Percentiles rank a stretch among this genome's conserved stretches.
These are phyloP conservation scores for Cyathus striatus DNA, from an alignment of 768 basidiomycete genomes.

Conservation along the genomic window DNA sequence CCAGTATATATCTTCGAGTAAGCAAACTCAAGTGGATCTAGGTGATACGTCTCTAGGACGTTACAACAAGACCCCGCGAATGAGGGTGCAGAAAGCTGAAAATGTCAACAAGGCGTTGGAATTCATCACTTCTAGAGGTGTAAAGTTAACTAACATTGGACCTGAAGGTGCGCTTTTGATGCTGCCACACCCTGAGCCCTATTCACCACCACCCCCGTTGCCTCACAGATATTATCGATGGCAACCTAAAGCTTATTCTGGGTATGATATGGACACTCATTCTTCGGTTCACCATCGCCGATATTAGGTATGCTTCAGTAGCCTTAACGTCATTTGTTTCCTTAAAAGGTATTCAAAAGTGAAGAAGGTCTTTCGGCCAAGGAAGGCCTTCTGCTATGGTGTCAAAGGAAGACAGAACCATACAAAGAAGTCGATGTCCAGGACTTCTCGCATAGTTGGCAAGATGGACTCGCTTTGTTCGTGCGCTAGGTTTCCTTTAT, in stretches of 20 bases:
- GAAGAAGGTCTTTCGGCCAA: constrained; percentile 99
- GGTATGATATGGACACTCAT: constrained; percentile 99
- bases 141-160: constrained; percentile 96
- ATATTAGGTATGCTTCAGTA: constrained; percentile 72
- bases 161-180: constrained; percentile 65
- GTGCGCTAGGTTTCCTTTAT: constrained; percentile 23
- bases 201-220: constrained; percentile 4
- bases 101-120: constrained; percentile 96
- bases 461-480: constrained; percentile 92
- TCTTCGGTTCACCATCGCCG: constrained; percentile 95
- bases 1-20: constrained; percentile 1
- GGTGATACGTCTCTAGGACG: constrained; percentile 91
- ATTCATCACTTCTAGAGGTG: constrained; percentile 90
- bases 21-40: constrained; percentile 18
- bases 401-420: constrained; percentile 89
- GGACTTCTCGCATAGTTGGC: constrained; percentile 92
- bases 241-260: constrained; percentile 97
- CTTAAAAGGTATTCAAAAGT: constrained; percentile 35
- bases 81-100: constrained; percentile 96
- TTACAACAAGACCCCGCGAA: constrained; percentile 85
- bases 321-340: constrained; percentile 4
- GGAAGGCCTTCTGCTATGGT: constrained; percentile 96
- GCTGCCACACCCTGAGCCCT: neutral
- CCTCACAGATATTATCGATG: constrained; percentile 90
- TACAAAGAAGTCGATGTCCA: constrained; percentile 92